phyloP scores from a whole-genome alignment of 768 basidiomycete species.

The Cystobasidium ongulense region DNA sequence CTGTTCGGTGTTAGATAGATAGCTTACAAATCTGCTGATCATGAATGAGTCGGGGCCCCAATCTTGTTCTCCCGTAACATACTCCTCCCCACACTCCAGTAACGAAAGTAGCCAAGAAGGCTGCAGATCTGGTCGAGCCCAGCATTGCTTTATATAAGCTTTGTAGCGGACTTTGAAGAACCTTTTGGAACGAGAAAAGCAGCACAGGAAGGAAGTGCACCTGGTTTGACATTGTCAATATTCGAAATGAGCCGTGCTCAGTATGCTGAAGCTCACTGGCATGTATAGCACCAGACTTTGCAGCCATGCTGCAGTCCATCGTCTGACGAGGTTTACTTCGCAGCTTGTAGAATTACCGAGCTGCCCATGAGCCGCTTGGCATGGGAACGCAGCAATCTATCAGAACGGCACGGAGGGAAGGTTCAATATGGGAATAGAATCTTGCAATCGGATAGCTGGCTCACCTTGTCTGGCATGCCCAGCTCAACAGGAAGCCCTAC shows the following conservation, averaged over 20 bases:
- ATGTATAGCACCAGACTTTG: slow-evolving; percentile 38
- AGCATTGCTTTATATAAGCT: slow-evolving; percentile 31
- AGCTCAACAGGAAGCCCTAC: not conserved
- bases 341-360: slow-evolving; percentile 33
- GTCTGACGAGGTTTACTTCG: slow-evolving; percentile 33
- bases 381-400: slow-evolving; percentile 32
- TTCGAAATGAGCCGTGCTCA: not conserved
- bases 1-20: not conserved
- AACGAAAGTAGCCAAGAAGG: slow-evolving; percentile 41
- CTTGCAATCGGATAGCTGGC: not conserved
- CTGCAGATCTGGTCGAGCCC: slow-evolving; percentile 35
- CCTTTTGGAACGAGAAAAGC: slow-evolving; percentile 33
- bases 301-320: slow-evolving; percentile 34
- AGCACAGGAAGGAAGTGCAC: slow-evolving; percentile 37
- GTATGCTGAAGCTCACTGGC: slow-evolving; percentile 21
- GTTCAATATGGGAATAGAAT: not conserved
- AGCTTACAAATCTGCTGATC: slow-evolving; percentile 22
- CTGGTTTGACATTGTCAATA: not conserved
- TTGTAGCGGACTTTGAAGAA: not conserved
- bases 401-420: not conserved
- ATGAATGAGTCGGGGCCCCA: slow-evolving; percentile 28
- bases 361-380: slow-evolving; percentile 35
- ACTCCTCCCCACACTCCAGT: slow-evolving; percentile 34
- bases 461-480: slow-evolving; percentile 9
- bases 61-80: slow-evolving; percentile 36